Conservation (phyloP, 352 stramenopile species). For the Pythium aphanidermatum region DNA sequence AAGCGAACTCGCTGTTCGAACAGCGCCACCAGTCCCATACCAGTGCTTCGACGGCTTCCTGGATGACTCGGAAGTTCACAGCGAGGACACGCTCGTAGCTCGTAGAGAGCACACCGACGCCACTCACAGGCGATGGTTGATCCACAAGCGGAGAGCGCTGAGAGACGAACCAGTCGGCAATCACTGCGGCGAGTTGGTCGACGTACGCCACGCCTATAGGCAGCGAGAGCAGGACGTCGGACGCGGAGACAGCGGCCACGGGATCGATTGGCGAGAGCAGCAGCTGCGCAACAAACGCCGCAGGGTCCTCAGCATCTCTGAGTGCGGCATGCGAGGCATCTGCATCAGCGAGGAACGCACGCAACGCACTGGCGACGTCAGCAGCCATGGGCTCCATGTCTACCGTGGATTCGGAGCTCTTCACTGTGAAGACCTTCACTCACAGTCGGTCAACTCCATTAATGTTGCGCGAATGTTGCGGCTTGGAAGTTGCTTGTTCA, state of each 20-base stretch:
- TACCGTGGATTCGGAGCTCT: neutral
- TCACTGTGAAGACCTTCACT: neutral
- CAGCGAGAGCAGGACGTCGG: constrained; percentile 17
- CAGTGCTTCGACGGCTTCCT: constrained; percentile 20
- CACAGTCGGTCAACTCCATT: neutral
- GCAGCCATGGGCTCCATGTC: neutral
- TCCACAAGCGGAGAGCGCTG: constrained; percentile 27
- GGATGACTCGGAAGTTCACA: constrained; percentile 16
- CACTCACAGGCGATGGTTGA: constrained; percentile 22
- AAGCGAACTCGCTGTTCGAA: neutral
- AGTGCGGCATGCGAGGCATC: constrained; percentile 6
- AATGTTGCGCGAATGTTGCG: too few species aligned
- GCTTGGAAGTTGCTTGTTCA: too few species aligned
- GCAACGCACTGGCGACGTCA: neutral
- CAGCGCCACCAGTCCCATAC: too few species aligned
- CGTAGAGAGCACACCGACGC: constrained; percentile 26
- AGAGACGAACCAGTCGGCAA: constrained; percentile 33
- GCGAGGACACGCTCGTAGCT: constrained; percentile 28
- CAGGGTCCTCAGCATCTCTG: constrained; percentile 25
- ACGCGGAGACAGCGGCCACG: neutral
- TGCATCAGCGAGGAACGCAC: neutral
- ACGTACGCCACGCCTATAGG: constrained; percentile 22
- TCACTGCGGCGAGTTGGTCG: constrained; percentile 35
- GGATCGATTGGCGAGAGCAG: constrained; percentile 7
- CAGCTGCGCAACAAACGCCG: constrained; percentile 36